Evolutionary conservation across 805 yeast species (phyloP), one percentile per base, ranked within the genome.

Genomic region (Starmerella vaccinii): DNA sequence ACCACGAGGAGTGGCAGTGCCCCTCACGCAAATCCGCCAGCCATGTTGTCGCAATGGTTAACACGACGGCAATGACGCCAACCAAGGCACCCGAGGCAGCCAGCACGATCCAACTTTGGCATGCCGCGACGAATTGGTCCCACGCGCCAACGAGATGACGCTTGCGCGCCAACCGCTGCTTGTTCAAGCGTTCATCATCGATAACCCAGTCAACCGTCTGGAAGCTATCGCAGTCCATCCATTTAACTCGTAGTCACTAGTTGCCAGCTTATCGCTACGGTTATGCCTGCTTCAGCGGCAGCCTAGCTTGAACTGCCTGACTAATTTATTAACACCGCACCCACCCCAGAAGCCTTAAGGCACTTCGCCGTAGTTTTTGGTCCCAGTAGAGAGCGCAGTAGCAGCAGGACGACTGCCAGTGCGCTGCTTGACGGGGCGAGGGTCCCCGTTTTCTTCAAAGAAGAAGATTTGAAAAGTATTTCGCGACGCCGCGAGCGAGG

Each of bases 21-120:
- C 98, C 98, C 1, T 76, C 68, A 54, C 87, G 78, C 54, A 88
- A 65, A 60, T 82, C 82, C 2, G 87, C 82, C n/a, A 92, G 67
- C 76, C 89, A 87, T 47, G 86, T 90, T 0, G 97, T 87, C 16
- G 87, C 73, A 16, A 90, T 76, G 60, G 85, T 88, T 48, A 92
- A 68, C 16, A 76, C 71, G 0, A 87, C 95, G 0, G 98, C 97
- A 34, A 87, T 81, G 1, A 76, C 60, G 4, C 99, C 99, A 49
- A 89, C 82, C 3, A 74, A 55, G 0, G 81, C 62, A 0, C 97
- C 99, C 52, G 87, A 84, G 1, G 74, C 58, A 0, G 89, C 82
- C 32, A 92, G 68, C 0, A 84, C 82, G 1, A 87, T 60, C 84
- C 97, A 87, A 50, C 77, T 76, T 58, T 76, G 80, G 2, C 73